Percentiles rank a stretch among this genome's conserved stretches.
Conservation (phyloP, 495 filamentous ascomycete genomes). For the Podospora conica region DNA sequence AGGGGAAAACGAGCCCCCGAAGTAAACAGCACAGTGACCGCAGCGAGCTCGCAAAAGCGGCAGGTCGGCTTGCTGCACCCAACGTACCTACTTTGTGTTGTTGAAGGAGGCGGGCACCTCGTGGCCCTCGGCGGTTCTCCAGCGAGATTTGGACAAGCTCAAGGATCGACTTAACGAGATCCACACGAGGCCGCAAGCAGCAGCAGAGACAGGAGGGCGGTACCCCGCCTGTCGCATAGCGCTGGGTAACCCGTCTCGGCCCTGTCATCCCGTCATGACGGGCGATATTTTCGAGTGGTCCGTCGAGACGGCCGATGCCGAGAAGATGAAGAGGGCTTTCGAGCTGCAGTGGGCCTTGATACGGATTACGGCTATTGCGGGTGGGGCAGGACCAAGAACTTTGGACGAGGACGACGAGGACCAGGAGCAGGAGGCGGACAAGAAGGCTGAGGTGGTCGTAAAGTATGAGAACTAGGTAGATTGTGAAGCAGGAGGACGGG, state of each 20-base stretch:
- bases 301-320: conserved; percentile 2
- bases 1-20: conserved; percentile 1
- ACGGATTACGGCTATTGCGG: conserved; percentile 5
- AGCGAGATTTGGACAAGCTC: conserved; percentile 1
- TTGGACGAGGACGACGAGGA: conserved; percentile 3
- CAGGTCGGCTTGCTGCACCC: too few species aligned
- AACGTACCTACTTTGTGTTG: too few species aligned
- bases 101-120: too few species aligned
- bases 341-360: conserved; percentile 6
- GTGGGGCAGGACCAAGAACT: conserved; percentile 4
- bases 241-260: conserved; percentile 1
- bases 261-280: conserved; percentile 1
- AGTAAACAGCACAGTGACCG: conserved; percentile 2
- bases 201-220: conserved; percentile 2
- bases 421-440: too few species aligned
- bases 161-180: conserved; percentile 7
- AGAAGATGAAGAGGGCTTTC: conserved; percentile 4
- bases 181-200: conserved; percentile 4
- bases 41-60: too few species aligned
- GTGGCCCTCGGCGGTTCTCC: too few species aligned
- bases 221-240: conserved; percentile 5
- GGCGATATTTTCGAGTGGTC: conserved; percentile 4
- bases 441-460: too few species aligned
- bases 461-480: too few species aligned
- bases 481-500: too few species aligned